phyloP scores from a whole-genome alignment of 805 yeast genomes.

The Wickerhamiella azymoides region DNA sequence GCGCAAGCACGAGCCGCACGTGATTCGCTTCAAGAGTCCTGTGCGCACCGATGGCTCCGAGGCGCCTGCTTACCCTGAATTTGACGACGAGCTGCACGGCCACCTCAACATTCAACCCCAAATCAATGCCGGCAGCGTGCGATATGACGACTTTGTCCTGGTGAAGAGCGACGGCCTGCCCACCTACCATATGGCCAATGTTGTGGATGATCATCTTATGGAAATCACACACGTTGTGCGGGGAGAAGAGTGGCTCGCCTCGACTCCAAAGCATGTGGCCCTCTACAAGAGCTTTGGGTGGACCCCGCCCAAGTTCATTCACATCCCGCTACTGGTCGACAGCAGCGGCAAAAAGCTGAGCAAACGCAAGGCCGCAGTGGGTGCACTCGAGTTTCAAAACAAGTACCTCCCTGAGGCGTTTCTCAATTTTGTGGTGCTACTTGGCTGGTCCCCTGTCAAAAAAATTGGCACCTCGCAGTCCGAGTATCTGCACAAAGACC shows the following conservation, averaged over 20 bases:
- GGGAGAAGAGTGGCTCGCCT: constrained; percentile 96
- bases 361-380: constrained; percentile 73
- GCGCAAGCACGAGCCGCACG: constrained; percentile 28
- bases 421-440: constrained; percentile 71
- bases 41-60: constrained; percentile 19
- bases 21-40: constrained; percentile 70
- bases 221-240: constrained; percentile 83
- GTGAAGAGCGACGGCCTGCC: constrained; percentile 91
- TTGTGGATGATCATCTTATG: constrained; percentile 90
- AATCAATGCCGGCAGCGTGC: constrained; percentile 47
- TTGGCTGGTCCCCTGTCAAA: constrained; percentile 86
- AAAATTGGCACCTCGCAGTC: constrained; percentile 22
- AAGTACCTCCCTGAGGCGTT: constrained; percentile 72
- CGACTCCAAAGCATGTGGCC: constrained; percentile 90
- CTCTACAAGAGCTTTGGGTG: constrained; percentile 77
- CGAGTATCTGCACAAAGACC: constrained; percentile 25
- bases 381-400: constrained; percentile 43
- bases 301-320: constrained; percentile 70
- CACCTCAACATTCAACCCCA: constrained; percentile 63
- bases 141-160: constrained; percentile 82
- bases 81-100: constrained; percentile 72
- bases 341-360: constrained; percentile 48
- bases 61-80: constrained; percentile 38
- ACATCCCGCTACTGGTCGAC: constrained; percentile 76
- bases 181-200: constrained; percentile 93